These are phyloP conservation scores for Elaeis guineensis DNA, from an alignment of 176 grass and related monocot genomes.

Conservation along the genomic window DNA sequence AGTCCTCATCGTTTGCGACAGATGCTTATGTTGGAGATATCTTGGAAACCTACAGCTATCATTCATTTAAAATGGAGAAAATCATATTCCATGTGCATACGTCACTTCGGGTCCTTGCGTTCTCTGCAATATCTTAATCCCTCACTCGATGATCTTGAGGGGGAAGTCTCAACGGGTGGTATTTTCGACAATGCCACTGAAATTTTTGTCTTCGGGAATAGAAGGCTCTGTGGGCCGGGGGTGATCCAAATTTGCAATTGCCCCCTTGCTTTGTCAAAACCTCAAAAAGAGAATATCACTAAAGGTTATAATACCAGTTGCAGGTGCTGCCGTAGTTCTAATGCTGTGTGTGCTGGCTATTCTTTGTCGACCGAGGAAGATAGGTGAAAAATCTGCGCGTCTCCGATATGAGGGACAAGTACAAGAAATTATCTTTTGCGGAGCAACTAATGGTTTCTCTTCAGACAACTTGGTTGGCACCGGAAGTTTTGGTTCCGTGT, in stretches of 20 bases:
- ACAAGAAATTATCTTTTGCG: slow-evolving; percentile 10
- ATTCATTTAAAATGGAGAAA: too few relatives aligned
- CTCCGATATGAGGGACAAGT: too few relatives aligned
- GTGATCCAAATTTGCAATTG: not conserved
- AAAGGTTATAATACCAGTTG: too few relatives aligned
- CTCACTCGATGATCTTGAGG: slow-evolving; percentile 12
- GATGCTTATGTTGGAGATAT: too few relatives aligned
- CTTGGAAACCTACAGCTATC: too few relatives aligned
- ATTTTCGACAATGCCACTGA: not conserved
- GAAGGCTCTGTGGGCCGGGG: slow-evolving; percentile 20
- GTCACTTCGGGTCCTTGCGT: not conserved
- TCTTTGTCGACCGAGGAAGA: too few relatives aligned
- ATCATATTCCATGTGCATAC: too few relatives aligned
- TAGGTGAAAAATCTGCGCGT: too few relatives aligned
- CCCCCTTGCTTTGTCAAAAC: too few relatives aligned
- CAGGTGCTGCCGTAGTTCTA: too few relatives aligned
- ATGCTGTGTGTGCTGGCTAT: too few relatives aligned
- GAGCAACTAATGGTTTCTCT: slow-evolving; percentile 39
- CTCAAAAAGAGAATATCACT: not conserved
- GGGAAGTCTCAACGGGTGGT: slow-evolving; percentile 7
- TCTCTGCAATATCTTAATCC: slow-evolving; percentile 1
- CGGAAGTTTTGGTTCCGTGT: slow-evolving; percentile 46
- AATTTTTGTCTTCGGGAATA: slow-evolving; percentile 9
- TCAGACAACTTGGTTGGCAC: slow-evolving; percentile 30
- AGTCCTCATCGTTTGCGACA: too few relatives aligned